Base-by-base conservation (phyloP, 257 asterid genomes). In the Striga asiatica region DNA sequence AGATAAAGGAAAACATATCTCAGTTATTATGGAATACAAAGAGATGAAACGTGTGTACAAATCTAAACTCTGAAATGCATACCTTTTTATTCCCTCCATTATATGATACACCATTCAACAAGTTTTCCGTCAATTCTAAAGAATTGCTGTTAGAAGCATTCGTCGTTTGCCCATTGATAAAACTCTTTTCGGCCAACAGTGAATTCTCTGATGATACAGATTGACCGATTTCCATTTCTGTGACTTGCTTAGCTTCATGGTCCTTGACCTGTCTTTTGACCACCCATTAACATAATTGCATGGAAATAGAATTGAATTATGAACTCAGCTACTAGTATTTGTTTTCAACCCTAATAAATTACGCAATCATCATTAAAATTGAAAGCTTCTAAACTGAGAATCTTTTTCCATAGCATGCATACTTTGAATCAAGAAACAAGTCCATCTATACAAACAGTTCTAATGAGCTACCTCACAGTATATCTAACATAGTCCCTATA, bases 201-300 rank as follows among this genome's bases (percentile, higher is more conserved):
- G 86, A 75, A 69, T 84, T 87, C 72, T 87, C 94, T 42, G 84
- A 83, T 22, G 74, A 73, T 39, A 81, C 72, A 43, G 68, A 54
- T 54, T 60, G 77, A 55, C 73, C 39, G 50, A 29, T 56, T 35
- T 76, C 85, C 75, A 76, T 69, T 70, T 79, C 76, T 64, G 61
- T 74, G 49, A 71, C 78, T 67, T 50, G 62, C 76, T 81, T 84
- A 37, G 45, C 76, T 68, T 71, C 73, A 60, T 70, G 80, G 60
- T 84, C 93, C 80, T 76, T 84, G 74, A 87, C 84, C 94, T 87
- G 92, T 64, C 56, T 63, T 74, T n/a, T 39, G 54, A 55, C 37
- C 53, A 60, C 62, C 66, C 57, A 24, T 72, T 68, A 67, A 68
- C 58, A 68, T 53, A 56, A 38, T 43, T 19, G 56, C 54, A 68